Evolutionary conservation across 345 rosid species (phyloP), one percentile per base, ranked within the genome.

Genomic region (Syzygium grande): DNA sequence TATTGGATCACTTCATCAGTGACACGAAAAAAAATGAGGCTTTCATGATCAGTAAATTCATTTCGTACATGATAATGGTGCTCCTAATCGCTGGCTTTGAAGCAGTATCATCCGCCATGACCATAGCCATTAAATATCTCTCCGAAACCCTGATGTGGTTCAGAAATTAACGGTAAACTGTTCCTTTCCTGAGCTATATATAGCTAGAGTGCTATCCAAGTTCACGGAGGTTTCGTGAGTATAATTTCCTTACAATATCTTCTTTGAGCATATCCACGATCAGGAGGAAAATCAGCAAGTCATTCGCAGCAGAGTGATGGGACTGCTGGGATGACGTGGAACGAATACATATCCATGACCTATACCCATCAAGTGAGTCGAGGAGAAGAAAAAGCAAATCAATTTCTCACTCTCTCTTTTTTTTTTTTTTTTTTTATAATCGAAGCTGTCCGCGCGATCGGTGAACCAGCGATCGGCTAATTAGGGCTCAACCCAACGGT

Each of bases 331-430:
- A 19, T 92, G 43, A 91, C 87, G 2, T 92, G 93, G 94, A 90
- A 91, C 27, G 94, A 93, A 79, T 93, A 92, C n/a, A 92, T 89
- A 87, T 87, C 89, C 16, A 91, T 93, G 94, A 92, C 85, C 83
- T 91, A n/a, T 85, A 93, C 94, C 21, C 90, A 86, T 56, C 90
- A 90, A 92, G 95, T 91, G 54, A 77, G 53, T 13, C 27, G 6
- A 43, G 46, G 52, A 51, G 52, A 15, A 52, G 53, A 52, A 52
- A 52, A 52, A 52, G 53, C 13, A 13, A 52, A 13, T 52, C 53
- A 52, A 52, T 12, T 52, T 52, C 16, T 9, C 53, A 43, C 46
- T 43, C 46, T 43, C 53, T 14, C 52, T 52, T 5, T 13, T n/a
- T n/a, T n/a, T n/a, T n/a, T n/a, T n/a, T n/a, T n/a, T n/a, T n/a